Evolutionary conservation across 2,329 filamentous ascomycete genomes (phyloP), one percentile per base, ranked within the genome.

Genomic region (Emmonsia crescens): DNA sequence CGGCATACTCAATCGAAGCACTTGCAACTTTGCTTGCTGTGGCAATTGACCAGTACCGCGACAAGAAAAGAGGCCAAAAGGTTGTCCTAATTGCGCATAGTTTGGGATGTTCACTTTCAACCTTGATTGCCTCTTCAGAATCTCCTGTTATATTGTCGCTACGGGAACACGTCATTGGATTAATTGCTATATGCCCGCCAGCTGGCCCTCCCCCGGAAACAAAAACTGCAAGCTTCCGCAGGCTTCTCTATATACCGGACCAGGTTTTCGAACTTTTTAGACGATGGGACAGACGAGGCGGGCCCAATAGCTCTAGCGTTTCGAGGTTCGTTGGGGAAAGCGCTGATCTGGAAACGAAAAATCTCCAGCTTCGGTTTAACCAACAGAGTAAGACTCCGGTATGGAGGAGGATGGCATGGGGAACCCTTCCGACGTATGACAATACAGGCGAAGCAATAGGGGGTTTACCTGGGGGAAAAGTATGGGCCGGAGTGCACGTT

Each of bases 41-140:
- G 1, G 83, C 91, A 38, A 91, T 97, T 63, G 83, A 90, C 46
- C 81, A 85, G 54, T 84, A 93, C 69, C 84, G 88, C 48, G 85
- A 89, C 66, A 82, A 81, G 51, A 79, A 83, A 42, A 77, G 80
- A 21, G 79, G 78, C 0, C 91, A 96, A 72, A 83, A 85, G 3
- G 82, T 96, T 16, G 82, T 96, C 24, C 74, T 96, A 36, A 84
- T 97, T 63, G 91, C 87, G 1, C 94, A 99, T 71, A 96, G 91
- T 72, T 88, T 96, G 84, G 94, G 94, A 6, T 91, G 89, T 62
- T 89, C 89, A 2, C 78, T 96, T 24, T 85, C 87, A 5, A 86
- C 89, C 31, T 77, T 87, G 19, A 78, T 97, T 59, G 87, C 90
- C 10, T 86, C 84, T 0, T 77, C 79, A 1, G 75, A 80, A 65